Evolutionary conservation across 345 rosid species (phyloP).

Genomic region (Eucalyptus sp.): DNA sequence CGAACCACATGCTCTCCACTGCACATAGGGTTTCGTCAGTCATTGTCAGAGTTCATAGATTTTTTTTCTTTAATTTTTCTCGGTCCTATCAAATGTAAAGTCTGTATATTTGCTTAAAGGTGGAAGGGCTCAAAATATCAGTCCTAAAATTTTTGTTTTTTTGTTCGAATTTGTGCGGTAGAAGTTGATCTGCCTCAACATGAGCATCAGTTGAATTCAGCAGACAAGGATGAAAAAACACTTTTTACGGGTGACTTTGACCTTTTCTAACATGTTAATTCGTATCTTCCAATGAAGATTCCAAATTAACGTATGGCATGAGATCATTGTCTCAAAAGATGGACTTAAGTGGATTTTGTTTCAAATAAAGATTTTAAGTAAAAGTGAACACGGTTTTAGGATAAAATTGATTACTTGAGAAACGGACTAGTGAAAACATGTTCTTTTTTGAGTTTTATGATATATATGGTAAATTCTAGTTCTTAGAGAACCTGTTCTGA

Average conservation of each 20-base stretch:
- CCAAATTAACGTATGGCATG: too few species aligned
- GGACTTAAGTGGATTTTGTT: too few species aligned
- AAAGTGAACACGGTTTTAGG: rapidly evolving
- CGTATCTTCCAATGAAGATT: too few species aligned
- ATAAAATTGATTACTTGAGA: too few species aligned
- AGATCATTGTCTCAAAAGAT: too few species aligned
- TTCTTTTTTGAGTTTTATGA: too few species aligned
- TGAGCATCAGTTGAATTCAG: background rate
- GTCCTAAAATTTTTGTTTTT: background rate
- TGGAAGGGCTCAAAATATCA: background rate
- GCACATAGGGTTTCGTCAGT: background rate
- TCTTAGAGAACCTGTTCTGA: rapidly evolving
- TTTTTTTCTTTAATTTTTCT: background rate
- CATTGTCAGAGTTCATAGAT: background rate
- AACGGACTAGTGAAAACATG: rapidly evolving
- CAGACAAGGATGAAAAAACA: background rate
- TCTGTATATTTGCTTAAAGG: background rate
- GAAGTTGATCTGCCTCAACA: background rate
- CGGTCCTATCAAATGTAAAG: background rate
- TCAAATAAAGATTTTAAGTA: too few species aligned
- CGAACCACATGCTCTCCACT: background rate
- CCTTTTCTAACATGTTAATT: background rate
- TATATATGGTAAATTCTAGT: too few species aligned
- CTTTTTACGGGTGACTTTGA: background rate
- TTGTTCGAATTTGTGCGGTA: background rate